Base-by-base conservation (phyloP, 2,329 filamentous ascomycete genomes). In the Myotisia sp. region DNA sequence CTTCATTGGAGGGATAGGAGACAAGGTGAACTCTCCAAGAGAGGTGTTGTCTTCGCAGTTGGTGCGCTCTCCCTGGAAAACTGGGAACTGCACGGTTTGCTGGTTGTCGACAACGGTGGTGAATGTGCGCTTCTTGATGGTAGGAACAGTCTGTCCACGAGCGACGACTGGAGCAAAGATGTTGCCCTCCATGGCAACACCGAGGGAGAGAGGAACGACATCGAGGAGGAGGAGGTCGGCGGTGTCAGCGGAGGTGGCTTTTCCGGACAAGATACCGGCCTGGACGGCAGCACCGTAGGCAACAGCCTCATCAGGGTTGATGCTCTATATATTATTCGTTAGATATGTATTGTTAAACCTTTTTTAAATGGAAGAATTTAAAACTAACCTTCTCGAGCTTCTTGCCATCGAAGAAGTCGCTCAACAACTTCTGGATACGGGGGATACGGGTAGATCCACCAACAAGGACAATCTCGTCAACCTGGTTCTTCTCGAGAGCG, bases 151-250 rank as follows among this genome's bases (percentile, higher is more conserved):
- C 42, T 74, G 64, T 13, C 80, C 81, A 55, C 81, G 78, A 44
- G 81, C 67, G 47, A 98, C 85, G 45, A 95, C 87, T 33, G 84
- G 82, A 37, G 87, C 87, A 59, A 94, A 95, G 64, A 95, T 93
- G 71, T 94, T 94, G 48, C 90, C 87, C 71, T 95, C 90, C 90
- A 95, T 98, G 57, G 87, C 90, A 48, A 98, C 87, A 79, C 90
- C 90, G 20, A 98, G 81, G 43, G 85, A 93, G 44, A 98, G 80
- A 49, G 90, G 90, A 54, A 86, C 79, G 54, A 98, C 90, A 64
- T 98, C 90, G 55, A 98, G 74, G 44, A 98, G 79, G 44, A 98
- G 78, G 47, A 98, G 79, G 61, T 95, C 90, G 43, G 80, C 73
- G 42, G 87, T 94, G 56, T 95, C 90, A 50, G 84, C 84, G 31